Percentiles rank a stretch among this genome's conserved stretches.
phyloP scores from a whole-genome alignment of 139 green algal genomes.

The Micromonas pusilla region DNA sequence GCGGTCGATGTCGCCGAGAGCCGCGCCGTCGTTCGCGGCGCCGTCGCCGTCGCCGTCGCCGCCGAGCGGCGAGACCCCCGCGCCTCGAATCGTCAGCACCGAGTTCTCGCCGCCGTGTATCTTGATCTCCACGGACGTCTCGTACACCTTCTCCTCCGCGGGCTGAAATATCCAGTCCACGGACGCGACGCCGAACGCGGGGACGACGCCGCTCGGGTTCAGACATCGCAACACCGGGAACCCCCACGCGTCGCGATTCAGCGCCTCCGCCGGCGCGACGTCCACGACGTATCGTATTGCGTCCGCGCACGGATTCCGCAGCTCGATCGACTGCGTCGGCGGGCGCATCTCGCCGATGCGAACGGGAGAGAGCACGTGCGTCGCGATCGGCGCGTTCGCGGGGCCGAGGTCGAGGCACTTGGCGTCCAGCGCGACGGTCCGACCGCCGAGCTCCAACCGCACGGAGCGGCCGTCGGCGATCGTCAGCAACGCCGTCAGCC shows the following conservation, averaged over 20 bases:
- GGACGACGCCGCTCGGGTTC: slow-evolving; percentile 35
- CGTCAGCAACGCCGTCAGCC: slow-evolving; percentile 52
- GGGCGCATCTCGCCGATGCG: slow-evolving; percentile 50
- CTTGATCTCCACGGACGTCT: background rate
- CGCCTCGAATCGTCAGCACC: background rate
- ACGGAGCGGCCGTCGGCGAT: slow-evolving; percentile 55
- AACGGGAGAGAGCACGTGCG: slow-evolving; percentile 39
- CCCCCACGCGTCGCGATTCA: slow-evolving; percentile 38
- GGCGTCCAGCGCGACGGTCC: slow-evolving; percentile 32
- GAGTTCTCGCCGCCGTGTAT: background rate
- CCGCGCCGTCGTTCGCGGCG: background rate
- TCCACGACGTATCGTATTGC: slow-evolving; percentile 46
- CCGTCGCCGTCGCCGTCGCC: background rate
- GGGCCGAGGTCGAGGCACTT: slow-evolving; percentile 30
- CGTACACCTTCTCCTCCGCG: slow-evolving; percentile 40
- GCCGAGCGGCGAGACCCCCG: background rate
- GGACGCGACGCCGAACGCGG: slow-evolving; percentile 25
- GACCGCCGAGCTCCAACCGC: slow-evolving; percentile 47
- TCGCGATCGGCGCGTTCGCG: background rate
- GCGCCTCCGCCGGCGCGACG: slow-evolving; percentile 24
- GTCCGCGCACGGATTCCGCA: slow-evolving; percentile 48
- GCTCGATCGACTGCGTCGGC: slow-evolving; percentile 40
- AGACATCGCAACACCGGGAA: slow-evolving; percentile 43
- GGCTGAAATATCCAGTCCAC: slow-evolving; percentile 49
- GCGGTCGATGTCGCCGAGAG: background rate